These are phyloP conservation scores for Phytophthora pinifolia DNA, from an alignment of 352 stramenopile genomes.

Conservation along the genomic window DNA sequence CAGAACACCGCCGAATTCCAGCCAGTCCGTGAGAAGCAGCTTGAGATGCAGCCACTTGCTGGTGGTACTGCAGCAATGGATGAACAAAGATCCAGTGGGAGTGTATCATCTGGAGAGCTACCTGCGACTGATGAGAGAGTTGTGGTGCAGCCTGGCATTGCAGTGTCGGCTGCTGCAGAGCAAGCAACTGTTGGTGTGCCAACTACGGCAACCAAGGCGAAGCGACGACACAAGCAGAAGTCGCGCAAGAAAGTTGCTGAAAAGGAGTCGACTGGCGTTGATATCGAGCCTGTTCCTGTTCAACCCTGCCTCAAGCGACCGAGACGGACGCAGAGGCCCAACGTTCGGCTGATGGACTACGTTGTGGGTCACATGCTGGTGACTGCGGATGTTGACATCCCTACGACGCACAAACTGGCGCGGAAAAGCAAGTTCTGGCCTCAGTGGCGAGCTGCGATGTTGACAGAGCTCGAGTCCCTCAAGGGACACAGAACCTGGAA, in stretches of 20 bases:
- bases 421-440: constrained; percentile 4
- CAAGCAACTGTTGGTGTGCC: background rate
- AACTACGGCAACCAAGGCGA: constrained; percentile 1
- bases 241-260: background rate
- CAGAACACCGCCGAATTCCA: no score
- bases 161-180: background rate
- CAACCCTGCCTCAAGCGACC: constrained; percentile 10
- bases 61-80: background rate
- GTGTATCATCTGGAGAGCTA: background rate
- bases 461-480: constrained; percentile 3
- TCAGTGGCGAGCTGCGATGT: constrained; percentile 6
- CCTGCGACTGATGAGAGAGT: background rate
- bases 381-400: background rate
- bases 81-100: background rate
- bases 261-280: constrained; percentile 7
- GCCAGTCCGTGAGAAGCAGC: background rate
- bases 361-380: constrained; percentile 1
- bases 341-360: constrained; percentile 6
- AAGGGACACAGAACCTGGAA: constrained; percentile 3
- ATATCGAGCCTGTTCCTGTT: background rate
- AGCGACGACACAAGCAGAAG: background rate
- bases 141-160: background rate
- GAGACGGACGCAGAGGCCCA: background rate
- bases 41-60: background rate
- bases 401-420: constrained; percentile 6